Conservation (phyloP, 305 asterid species). For the Coffea humblotiana region DNA sequence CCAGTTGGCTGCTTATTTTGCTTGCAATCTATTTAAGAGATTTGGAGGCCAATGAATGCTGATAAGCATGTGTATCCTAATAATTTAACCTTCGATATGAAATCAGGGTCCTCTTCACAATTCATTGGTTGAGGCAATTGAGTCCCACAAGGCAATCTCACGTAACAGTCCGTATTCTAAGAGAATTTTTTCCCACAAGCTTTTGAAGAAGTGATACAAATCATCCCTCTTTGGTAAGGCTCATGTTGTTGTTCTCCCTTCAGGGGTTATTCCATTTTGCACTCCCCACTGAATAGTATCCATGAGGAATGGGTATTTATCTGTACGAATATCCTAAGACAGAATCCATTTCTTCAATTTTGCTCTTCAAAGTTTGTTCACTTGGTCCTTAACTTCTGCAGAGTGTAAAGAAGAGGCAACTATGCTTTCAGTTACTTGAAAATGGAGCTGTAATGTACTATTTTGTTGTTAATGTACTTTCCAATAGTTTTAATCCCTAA, state of each 20-base stretch:
- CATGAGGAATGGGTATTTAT: conserved; percentile 5
- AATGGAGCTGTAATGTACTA: conserved; percentile 26
- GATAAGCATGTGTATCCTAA: not conserved
- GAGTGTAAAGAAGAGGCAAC: conserved; percentile 44
- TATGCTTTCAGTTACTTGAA: conserved; percentile 37
- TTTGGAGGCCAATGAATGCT: not conserved
- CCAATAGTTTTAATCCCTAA: conserved; percentile 14
- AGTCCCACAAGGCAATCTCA: conserved; percentile 59
- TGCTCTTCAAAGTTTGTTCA: conserved; percentile 28
- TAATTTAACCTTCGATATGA: conserved; percentile 18
- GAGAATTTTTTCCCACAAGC: conserved; percentile 78
- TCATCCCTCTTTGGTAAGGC: conserved; percentile 23
- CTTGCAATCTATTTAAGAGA: not conserved
- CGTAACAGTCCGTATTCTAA: conserved; percentile 82
- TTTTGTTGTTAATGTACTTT: conserved; percentile 39
- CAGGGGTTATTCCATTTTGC: not conserved
- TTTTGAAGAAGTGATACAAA: conserved; percentile 61
- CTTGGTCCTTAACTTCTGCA: conserved; percentile 30
- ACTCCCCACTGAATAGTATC: conserved; percentile 5
- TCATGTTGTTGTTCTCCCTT: conserved; percentile 45
- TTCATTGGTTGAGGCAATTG: conserved; percentile 55
- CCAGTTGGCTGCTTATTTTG: not conserved
- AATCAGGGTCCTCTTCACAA: conserved; percentile 60
- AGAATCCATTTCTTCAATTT: conserved; percentile 38
- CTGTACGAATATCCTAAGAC: conserved; percentile 23